A percentile compares a stretch with the other conserved stretches of the same genome.
Conservation (phyloP, 352 stramenopile species). For the Achlya hypogyna region DNA sequence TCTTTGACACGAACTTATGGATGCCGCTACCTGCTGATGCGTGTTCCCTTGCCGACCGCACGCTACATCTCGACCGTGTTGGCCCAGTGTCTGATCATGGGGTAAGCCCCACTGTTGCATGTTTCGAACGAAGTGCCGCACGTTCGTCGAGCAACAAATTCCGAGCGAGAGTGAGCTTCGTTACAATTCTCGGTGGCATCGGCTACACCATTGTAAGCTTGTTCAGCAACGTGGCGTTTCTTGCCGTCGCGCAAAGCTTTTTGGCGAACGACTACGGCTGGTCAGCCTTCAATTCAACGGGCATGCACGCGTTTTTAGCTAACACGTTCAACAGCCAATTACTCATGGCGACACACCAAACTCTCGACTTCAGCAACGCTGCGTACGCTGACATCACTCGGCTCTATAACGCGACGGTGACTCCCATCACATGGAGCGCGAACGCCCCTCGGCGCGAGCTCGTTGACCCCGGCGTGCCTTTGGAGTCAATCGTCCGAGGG, state of each 20-base stretch:
- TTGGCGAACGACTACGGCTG: slow-evolving; percentile 15
- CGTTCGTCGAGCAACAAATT: neutral
- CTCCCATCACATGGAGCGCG: neutral
- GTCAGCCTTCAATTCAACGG: neutral
- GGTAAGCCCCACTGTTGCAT: neutral
- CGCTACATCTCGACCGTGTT: neutral
- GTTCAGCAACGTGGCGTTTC: neutral
- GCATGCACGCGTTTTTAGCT: slow-evolving; percentile 9
- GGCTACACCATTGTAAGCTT: neutral
- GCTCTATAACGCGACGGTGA: neutral
- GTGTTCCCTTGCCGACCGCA: neutral
- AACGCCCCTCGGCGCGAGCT: neutral
- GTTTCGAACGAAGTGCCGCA: neutral
- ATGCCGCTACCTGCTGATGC: neutral
- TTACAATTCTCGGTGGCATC: neutral
- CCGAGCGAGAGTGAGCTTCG: too few relatives aligned
- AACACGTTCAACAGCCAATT: slow-evolving; percentile 8
- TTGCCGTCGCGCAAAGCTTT: neutral
- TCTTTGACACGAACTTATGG: slow-evolving; percentile 18
- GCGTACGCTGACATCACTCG: neutral
- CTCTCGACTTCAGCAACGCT: neutral
- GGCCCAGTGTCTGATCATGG: neutral
- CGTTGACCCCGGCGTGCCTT: neutral
- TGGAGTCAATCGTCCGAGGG: neutral
- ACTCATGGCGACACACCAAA: neutral